Evolutionary conservation across 441 rosid species (phyloP), one percentile per base, ranked within the genome.

Genomic region (Manihot esculenta): DNA sequence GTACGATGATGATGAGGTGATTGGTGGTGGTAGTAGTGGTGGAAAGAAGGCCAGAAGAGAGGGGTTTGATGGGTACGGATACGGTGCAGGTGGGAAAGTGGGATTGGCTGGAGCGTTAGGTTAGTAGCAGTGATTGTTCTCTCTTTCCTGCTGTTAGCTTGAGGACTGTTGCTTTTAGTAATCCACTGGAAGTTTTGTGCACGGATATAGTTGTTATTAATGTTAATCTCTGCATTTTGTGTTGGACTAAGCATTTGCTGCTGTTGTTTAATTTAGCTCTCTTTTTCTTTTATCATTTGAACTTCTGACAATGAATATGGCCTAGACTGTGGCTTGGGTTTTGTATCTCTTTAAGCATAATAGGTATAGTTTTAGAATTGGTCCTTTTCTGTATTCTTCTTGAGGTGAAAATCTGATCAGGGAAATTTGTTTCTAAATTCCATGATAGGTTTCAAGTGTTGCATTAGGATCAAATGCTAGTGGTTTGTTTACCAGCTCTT

Each of bases 21-120:
- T 76, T 2, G 4, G 5, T 35, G 41, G 41, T 47, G 73, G 74
- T 9, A 71, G 71, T 14, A 76, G 64, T 6, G 20, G 76, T 13
- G 89, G 87, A 66, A 90, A 90, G 89, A 94, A 87, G 75, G 23
- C 72, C n/a, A 84, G 97, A 80, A 86, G 89, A 69, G 98, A 90
- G 57, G 92, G 78, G 11, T 84, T 77, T 80, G 86, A 82, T 0
- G 84, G 86, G 48, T 82, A 77, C 18, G 79, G 84, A 24, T 75
- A 72, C 54, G 84, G 84, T 45, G 74, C 73, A 10, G 84, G 84
- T 17, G 92, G 91, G 61, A 88, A 81, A 79, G 23, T 71, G 23
- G 86, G 82, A 41, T 64, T 79, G 72, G 72, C 85, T 48, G 84
- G 82, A 27, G 55, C 80, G 50, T 44, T 80, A 77, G 88, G 94